Evolutionary conservation across 2,329 filamentous ascomycete genomes (phyloP).

Genomic region (Epichloe sibirici): DNA sequence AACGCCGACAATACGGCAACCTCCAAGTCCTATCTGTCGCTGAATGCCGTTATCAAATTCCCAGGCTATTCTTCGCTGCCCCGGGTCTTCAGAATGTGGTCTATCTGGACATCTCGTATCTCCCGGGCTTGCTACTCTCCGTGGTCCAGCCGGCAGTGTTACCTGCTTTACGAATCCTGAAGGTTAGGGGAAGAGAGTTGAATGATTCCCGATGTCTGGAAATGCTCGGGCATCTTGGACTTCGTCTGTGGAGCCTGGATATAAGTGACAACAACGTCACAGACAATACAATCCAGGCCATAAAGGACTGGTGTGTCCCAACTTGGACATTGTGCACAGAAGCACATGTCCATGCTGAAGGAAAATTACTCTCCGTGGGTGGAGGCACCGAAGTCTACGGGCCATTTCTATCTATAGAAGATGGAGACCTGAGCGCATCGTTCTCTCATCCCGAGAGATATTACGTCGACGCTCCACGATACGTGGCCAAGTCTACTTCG

Average conservation of each 20-base stretch:
- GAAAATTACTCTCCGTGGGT: constrained; percentile 22
- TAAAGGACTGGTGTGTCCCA: constrained; percentile 21
- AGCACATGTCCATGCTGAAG: constrained; percentile 33
- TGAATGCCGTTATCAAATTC: constrained; percentile 27
- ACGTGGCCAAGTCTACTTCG: constrained; percentile 7
- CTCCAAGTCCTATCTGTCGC: constrained; percentile 33
- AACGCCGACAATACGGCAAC: constrained; percentile 1
- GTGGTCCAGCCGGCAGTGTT: constrained; percentile 25
- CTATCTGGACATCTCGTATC: constrained; percentile 40
- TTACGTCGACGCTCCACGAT: constrained; percentile 34
- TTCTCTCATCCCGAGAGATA: constrained; percentile 36
- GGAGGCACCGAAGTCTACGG: constrained; percentile 25
- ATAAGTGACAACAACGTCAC: constrained; percentile 39
- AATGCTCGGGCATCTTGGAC: constrained; percentile 19
- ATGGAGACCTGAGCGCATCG: constrained; percentile 31
- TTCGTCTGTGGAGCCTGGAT: constrained; percentile 45
- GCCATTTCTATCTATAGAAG: constrained; percentile 31
- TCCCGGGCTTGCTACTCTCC: constrained; percentile 31
- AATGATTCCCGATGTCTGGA: constrained; percentile 25
- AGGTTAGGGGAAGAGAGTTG: constrained; percentile 34
- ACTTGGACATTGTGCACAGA: constrained; percentile 20
- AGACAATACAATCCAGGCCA: constrained; percentile 26
- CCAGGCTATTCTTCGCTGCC: constrained; percentile 26
- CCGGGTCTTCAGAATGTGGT: constrained; percentile 28
- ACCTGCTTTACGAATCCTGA: constrained; percentile 38